These are phyloP conservation scores for Pichia phayaonensis DNA, from an alignment of 805 yeast species.

Conservation along the genomic window DNA sequence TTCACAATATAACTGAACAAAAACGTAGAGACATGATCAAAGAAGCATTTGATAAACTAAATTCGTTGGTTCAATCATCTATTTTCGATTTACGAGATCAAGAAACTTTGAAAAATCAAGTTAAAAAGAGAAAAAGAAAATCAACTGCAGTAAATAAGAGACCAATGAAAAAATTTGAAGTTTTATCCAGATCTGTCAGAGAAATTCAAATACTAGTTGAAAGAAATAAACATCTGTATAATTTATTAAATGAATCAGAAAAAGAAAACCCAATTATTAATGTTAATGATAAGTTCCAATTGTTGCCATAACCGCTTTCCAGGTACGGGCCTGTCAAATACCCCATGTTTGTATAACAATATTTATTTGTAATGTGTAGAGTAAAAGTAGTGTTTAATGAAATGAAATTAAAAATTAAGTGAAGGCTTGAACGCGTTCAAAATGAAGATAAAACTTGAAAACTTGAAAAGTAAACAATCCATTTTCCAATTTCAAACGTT, in stretches of 20 bases:
- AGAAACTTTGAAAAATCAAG: neutral
- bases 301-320: neutral
- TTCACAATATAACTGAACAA: slow-evolving; percentile 34
- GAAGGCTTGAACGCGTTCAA: neutral
- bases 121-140: slow-evolving; percentile 6
- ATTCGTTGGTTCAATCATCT: slow-evolving; percentile 16
- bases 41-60: slow-evolving; percentile 30
- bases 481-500: neutral
- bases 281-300: neutral
- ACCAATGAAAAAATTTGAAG: slow-evolving; percentile 20
- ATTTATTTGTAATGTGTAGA: neutral
- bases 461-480: neutral
- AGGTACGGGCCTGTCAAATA: neutral
- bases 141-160: slow-evolving; percentile 7
- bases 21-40: slow-evolving; percentile 31
- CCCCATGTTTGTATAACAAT: neutral
- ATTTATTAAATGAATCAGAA: slow-evolving; percentile 1
- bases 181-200: slow-evolving; percentile 20
- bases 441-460: neutral
- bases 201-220: slow-evolving; percentile 23
- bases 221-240: slow-evolving; percentile 10
- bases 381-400: too few relatives aligned
- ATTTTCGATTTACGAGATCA: slow-evolving; percentile 10
- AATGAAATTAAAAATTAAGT: too few relatives aligned
- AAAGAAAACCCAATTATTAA: neutral